phyloP scores from a whole-genome alignment of 1,284 basidiomycete species.

The Testicularia cyperi region DNA sequence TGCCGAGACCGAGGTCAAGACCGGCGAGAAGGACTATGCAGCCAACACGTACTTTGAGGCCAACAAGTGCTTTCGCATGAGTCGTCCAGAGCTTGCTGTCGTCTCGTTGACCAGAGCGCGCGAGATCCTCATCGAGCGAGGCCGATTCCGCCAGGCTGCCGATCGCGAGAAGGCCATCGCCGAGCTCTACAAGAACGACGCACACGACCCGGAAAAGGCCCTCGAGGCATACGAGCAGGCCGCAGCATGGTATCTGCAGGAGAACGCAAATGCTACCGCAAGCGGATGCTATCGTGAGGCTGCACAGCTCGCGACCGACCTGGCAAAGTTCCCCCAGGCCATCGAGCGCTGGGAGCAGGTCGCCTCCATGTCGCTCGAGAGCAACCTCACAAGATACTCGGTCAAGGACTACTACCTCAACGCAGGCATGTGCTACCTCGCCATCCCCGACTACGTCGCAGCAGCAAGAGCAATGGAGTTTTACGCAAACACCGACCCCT shows the following conservation, averaged over 20 bases:
- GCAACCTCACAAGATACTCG: constrained; percentile 90
- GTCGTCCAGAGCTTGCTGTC: constrained; percentile 68
- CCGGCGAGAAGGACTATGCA: constrained; percentile 56
- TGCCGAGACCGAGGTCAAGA: constrained; percentile 55
- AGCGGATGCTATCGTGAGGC: constrained; percentile 95
- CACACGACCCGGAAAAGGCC: constrained; percentile 73
- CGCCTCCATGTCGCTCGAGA: constrained; percentile 79
- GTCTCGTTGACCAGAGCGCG: constrained; percentile 85
- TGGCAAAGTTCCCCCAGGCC: constrained; percentile 81
- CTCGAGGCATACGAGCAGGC: constrained; percentile 89
- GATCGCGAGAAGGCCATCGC: constrained; percentile 88
- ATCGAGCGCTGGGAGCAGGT: constrained; percentile 88
- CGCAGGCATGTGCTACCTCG: constrained; percentile 83
- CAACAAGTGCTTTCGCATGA: constrained; percentile 58
- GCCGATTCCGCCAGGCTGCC: constrained; percentile 94
- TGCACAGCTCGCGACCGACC: constrained; percentile 87
- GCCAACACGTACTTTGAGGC: constrained; percentile 59
- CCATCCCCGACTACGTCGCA: constrained; percentile 67
- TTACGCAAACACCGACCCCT: constrained; percentile 56
- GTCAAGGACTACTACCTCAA: constrained; percentile 97
- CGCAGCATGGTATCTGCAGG: constrained; percentile 95
- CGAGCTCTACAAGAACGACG: constrained; percentile 79
- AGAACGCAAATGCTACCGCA: constrained; percentile 92
- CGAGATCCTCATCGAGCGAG: constrained; percentile 76
- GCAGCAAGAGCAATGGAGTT: constrained; percentile 56